Percentiles rank a stretch among this genome's conserved stretches.
phyloP scores from a whole-genome alignment of 169 alveolate species.

The Babesia gibsoni region DNA sequence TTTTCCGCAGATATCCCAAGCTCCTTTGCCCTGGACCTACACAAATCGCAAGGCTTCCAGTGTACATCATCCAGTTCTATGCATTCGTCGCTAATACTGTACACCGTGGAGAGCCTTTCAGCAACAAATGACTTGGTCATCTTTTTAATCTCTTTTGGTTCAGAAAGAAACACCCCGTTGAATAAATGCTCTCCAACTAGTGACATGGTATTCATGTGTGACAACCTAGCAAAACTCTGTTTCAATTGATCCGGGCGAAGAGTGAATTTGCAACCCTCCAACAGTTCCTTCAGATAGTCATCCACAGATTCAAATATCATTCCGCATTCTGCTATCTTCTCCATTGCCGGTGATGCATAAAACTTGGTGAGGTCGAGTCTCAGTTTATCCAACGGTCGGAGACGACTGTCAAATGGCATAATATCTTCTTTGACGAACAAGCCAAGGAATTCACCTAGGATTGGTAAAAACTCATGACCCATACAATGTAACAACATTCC shows the following conservation, averaged over 20 bases:
- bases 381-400: conserved; percentile 5
- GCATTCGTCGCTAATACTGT: conserved; percentile 1
- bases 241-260: conserved; percentile 15
- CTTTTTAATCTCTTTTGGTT: neutral
- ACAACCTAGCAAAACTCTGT: conserved; percentile 15
- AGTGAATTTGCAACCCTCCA: neutral
- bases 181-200: neutral
- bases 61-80: conserved; percentile 18
- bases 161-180: conserved; percentile 16
- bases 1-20: conserved; percentile 37
- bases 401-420: neutral
- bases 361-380: neutral
- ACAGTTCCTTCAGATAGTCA: conserved; percentile 4
- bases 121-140: conserved; percentile 17
- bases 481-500: conserved; percentile 22
- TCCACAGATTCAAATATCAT: conserved; percentile 21
- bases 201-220: conserved; percentile 12
- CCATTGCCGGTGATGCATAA: conserved; percentile 1
- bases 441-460: conserved; percentile 5
- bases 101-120: conserved; percentile 8
- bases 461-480: conserved; percentile 10
- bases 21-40: neutral
- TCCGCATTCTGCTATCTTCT: neutral
- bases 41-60: conserved; percentile 8
- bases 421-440: neutral